phyloP scores from a whole-genome alignment of 257 asterid species.

The Solanum rostratum region DNA sequence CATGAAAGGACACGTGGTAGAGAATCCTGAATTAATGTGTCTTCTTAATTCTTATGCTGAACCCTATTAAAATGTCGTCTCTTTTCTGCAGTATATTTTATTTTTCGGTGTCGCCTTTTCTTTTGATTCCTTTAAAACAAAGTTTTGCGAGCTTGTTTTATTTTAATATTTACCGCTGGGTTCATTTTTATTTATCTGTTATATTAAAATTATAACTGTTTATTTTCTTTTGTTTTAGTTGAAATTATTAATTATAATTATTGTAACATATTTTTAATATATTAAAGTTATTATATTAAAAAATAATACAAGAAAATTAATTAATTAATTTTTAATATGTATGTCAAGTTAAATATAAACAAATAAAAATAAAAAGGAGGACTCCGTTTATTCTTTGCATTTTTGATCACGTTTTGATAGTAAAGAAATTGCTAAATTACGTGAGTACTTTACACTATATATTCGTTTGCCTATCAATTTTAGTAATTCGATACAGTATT shows the following conservation, averaged over 20 bases:
- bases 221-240: too few species aligned
- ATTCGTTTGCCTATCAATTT: not conserved
- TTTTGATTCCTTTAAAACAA: not conserved
- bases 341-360: not conserved
- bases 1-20: conserved; percentile 5
- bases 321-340: too few species aligned
- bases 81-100: not conserved
- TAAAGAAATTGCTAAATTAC: not conserved
- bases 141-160: not conserved
- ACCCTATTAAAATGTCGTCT: not conserved
- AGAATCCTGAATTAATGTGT: not conserved
- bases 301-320: too few species aligned
- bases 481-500: not conserved
- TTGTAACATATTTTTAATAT: too few species aligned
- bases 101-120: not conserved
- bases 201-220: too few species aligned
- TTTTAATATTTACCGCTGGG: not conserved
- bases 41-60: not conserved
- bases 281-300: too few species aligned
- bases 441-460: not conserved
- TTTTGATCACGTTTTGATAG: not conserved
- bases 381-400: not conserved
- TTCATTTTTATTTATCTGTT: too few species aligned
- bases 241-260: too few species aligned
- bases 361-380: not conserved